phyloP scores from a whole-genome alignment of 2,329 filamentous ascomycete genomes.

The Chaetomium sp. region DNA sequence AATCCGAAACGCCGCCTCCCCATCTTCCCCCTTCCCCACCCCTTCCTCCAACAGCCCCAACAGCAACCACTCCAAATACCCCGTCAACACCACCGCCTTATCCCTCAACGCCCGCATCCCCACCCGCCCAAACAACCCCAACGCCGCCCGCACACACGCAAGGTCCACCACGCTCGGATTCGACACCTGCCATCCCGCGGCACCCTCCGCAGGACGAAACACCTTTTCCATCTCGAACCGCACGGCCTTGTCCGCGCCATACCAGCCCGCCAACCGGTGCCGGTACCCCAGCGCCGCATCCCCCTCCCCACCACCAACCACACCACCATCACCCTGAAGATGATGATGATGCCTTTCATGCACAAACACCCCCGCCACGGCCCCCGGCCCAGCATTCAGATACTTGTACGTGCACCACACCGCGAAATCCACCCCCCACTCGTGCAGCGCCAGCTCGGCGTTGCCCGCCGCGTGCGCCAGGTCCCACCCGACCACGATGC shows the following conservation, averaged over 20 bases:
- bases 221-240: conserved; percentile 83
- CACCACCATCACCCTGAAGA: conserved; percentile 32
- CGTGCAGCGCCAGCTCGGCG: conserved; percentile 75
- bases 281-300: conserved; percentile 51
- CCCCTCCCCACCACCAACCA: conserved; percentile 15
- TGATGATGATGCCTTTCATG: conserved; percentile 74
- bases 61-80: conserved; percentile 73
- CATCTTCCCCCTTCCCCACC: conserved; percentile 37
- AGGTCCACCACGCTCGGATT: conserved; percentile 82
- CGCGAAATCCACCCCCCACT: conserved; percentile 90
- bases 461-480: conserved; percentile 86
- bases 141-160: conserved; percentile 69
- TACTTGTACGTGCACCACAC: conserved; percentile 97
- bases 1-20: conserved; percentile 54
- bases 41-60: conserved; percentile 44
- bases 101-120: conserved; percentile 67
- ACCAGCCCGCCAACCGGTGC: conserved; percentile 79
- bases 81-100: conserved; percentile 73
- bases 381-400: conserved; percentile 80
- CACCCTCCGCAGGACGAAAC: conserved; percentile 76
- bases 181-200: conserved; percentile 79
- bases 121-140: conserved; percentile 74
- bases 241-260: conserved; percentile 75
- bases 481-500: conserved; percentile 76
- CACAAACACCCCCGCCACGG: conserved; percentile 79